These are phyloP conservation scores for Globisporangium ultimum DNA, from an alignment of 352 stramenopile genomes.

Conservation along the genomic window DNA sequence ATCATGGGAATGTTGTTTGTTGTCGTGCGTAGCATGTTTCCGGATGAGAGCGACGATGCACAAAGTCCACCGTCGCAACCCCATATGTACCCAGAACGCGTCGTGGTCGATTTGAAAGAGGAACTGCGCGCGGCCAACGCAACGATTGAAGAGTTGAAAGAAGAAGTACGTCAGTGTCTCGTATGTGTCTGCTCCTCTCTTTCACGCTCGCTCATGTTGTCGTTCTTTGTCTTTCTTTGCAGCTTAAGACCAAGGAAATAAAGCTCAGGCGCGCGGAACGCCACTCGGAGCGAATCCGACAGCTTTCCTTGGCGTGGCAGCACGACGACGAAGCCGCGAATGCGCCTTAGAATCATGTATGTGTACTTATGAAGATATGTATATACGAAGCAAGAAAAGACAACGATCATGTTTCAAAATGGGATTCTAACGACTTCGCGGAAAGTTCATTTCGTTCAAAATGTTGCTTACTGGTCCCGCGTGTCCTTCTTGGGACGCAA, in stretches of 20 bases:
- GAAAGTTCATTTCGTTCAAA: conserved; percentile 55
- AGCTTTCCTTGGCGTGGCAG: conserved; percentile 46
- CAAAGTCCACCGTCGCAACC: conserved; percentile 19
- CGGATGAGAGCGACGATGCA: conserved; percentile 8
- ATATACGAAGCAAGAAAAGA: not conserved
- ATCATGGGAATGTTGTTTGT: too few relatives aligned
- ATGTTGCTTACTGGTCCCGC: conserved; percentile 76
- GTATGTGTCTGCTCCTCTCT: not conserved
- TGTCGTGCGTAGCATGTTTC: conserved; percentile 13
- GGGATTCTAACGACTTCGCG: not conserved
- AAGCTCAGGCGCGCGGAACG: conserved; percentile 21
- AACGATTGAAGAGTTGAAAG: conserved; percentile 34
- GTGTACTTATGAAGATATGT: not conserved
- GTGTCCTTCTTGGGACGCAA: conserved; percentile 72
- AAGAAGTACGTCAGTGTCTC: conserved; percentile 20
- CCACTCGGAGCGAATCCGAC: conserved; percentile 35
- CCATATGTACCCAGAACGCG: conserved; percentile 29
- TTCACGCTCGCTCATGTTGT: too few relatives aligned
- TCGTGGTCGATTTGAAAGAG: conserved; percentile 39
- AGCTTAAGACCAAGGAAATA: conserved; percentile 2
- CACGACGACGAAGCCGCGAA: conserved; percentile 9
- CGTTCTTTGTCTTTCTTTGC: conserved; percentile 7
- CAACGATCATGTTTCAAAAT: not conserved
- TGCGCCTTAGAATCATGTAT: not conserved
- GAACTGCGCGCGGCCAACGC: conserved; percentile 29